phyloP scores from a whole-genome alignment of 176 grass and related monocot genomes.

The Triticum dicoccoides region DNA sequence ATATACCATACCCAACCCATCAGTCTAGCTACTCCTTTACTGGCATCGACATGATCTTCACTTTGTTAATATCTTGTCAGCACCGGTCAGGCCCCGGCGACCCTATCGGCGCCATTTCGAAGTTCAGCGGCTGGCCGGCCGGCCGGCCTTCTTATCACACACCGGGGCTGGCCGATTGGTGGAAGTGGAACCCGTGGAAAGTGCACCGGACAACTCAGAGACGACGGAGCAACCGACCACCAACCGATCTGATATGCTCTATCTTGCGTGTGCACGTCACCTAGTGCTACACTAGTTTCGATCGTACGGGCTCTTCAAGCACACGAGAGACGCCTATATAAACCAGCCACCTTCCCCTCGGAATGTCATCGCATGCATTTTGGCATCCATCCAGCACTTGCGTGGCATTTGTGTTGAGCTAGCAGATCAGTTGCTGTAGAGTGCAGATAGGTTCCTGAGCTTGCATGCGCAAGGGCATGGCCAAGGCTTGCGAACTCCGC shows the following conservation, averaged over 20 bases:
- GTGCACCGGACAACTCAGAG: background rate
- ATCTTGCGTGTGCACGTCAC: background rate
- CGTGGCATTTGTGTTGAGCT: too few species aligned
- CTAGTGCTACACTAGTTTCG: background rate
- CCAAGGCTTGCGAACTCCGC: background rate
- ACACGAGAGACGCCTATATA: background rate
- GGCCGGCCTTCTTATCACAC: slow-evolving; percentile 20
- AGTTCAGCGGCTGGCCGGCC: background rate
- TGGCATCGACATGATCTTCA: too few species aligned
- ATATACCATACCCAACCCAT: too few species aligned
- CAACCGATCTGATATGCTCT: background rate
- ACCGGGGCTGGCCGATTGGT: background rate
- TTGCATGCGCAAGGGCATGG: background rate
- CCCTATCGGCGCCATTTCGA: background rate
- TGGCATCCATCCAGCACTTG: too few species aligned
- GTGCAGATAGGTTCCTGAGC: background rate
- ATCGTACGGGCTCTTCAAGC: background rate
- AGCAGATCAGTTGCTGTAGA: too few species aligned
- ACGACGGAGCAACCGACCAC: background rate
- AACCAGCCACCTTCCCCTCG: background rate
- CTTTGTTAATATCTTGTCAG: background rate
- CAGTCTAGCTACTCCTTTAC: too few species aligned
- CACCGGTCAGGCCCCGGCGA: background rate
- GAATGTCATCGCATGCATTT: too few species aligned
- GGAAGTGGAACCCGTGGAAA: background rate